Evolutionary conservation across 2,329 filamentous ascomycete species (phyloP), one percentile per base, ranked within the genome.

Genomic region (Xylariaceae sp.): DNA sequence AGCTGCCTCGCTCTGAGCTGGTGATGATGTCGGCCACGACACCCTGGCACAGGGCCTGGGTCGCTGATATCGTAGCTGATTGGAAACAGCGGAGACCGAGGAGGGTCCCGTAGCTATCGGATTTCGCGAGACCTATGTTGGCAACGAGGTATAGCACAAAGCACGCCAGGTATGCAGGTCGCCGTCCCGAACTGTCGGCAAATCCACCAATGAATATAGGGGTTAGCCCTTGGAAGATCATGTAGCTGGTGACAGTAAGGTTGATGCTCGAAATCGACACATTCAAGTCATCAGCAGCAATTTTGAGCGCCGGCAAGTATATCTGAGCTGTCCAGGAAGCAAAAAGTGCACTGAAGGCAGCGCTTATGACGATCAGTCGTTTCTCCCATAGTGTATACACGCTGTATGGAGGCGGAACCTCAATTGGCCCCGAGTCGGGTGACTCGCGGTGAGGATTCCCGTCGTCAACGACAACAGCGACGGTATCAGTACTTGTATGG

Each of bases 11-110:
- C 64, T 88, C 83, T 0, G 77, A 74, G 6, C 77, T 76, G 0
- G 81, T 83, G 1, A 77, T 76, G 7, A 85, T 74, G 59, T 88
- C 85, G 0, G 79, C 79, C 3, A 86, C 77, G 1, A 86, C 77
- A 0, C 77, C 83, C 20, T 63, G 61, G 21, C 62, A 65, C 1
- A 88, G 71, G 0, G 84, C 78, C 19, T 85, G 73, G 0, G 81
- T 84, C 0, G 79, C 79, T 45, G 77, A 80, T 54, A 76, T 79
- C 0, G 81, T 80, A 0, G 75, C 71, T 12, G 76, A 79, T 57
- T 84, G 81, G 6, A 82, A 57, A 57, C 74, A 75, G 3, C 81
- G 73, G 5, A 82, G 64, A 7, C 79, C 67, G 3, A 84, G 56
- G 3, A 83, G 67, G 1, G 76, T 71, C 0, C 69, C 65, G 59